These are phyloP conservation scores for Neotropicomus parvogracilis DNA, from an alignment of 1,284 basidiomycete species.

Conservation along the genomic window DNA sequence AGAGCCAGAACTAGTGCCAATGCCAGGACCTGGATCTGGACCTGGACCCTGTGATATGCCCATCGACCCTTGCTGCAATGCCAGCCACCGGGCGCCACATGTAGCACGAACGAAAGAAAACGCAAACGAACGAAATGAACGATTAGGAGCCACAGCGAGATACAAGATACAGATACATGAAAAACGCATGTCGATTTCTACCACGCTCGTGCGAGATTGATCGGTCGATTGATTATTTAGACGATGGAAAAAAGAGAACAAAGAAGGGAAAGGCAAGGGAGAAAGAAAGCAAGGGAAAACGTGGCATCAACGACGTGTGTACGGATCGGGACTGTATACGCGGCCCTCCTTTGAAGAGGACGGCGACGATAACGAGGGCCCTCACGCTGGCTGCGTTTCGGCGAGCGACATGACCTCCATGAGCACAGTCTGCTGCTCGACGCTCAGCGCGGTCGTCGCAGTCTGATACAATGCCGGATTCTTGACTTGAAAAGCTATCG, in stretches of 20 bases:
- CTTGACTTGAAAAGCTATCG: slow-evolving; percentile 69
- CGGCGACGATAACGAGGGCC: too few species aligned
- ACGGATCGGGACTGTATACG: too few species aligned
- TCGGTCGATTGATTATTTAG: too few species aligned
- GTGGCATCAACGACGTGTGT: background rate
- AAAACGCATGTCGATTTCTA: slow-evolving; percentile 6
- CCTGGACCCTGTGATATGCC: too few species aligned
- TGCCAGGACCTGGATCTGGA: too few species aligned
- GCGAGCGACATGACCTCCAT: slow-evolving; percentile 70
- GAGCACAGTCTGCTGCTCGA: slow-evolving; percentile 72
- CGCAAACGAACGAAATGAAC: background rate
- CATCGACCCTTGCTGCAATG: too few species aligned
- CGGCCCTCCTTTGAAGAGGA: too few species aligned
- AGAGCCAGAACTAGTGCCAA: too few species aligned
- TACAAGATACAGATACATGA: background rate
- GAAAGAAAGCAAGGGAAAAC: background rate
- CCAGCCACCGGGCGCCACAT: too few species aligned
- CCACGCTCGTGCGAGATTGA: slow-evolving; percentile 4
- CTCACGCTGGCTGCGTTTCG: slow-evolving; percentile 17
- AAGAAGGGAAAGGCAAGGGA: background rate
- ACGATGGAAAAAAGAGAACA: too few species aligned
- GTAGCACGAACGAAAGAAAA: background rate
- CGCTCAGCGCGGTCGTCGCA: slow-evolving; percentile 62
- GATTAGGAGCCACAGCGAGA: too few species aligned
- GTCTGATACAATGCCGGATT: slow-evolving; percentile 64